Evolutionary conservation across 2,329 filamentous ascomycete genomes (phyloP).

Genomic region (Bipolaris bicolor): DNA sequence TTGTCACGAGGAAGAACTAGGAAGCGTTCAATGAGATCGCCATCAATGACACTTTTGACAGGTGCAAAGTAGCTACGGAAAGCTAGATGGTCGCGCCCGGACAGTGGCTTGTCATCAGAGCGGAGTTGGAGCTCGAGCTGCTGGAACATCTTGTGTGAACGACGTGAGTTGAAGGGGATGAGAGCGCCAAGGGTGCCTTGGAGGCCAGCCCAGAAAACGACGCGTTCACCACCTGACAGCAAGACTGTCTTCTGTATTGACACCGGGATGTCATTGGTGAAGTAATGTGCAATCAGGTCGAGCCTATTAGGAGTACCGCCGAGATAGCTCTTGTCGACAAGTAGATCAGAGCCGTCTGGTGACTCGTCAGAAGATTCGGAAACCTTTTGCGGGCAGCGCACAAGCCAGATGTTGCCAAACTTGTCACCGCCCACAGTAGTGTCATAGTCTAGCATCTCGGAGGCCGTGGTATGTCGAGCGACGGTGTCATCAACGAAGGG

Average conservation of each 20-base stretch:
- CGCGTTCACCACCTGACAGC: constrained; percentile 88
- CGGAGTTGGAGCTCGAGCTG: constrained; percentile 87
- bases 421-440: constrained; percentile 94
- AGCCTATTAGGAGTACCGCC: constrained; percentile 87
- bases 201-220: constrained; percentile 90
- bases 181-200: constrained; percentile 94
- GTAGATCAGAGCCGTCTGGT: constrained; percentile 85
- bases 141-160: constrained; percentile 98
- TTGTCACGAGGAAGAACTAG: constrained; percentile 82
- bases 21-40: constrained; percentile 93
- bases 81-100: constrained; percentile 92
- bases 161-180: constrained; percentile 87
- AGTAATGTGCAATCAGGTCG: constrained; percentile 86
- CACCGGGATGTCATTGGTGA: constrained; percentile 88
- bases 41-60: constrained; percentile 95
- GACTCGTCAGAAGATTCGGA: constrained; percentile 93
- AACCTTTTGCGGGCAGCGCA: constrained; percentile 83
- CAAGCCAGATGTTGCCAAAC: constrained; percentile 94
- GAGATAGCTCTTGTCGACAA: constrained; percentile 87
- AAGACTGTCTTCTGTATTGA: constrained; percentile 88
- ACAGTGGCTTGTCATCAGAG: constrained; percentile 76
- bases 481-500: constrained; percentile 92
- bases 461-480: constrained; percentile 87
- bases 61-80: constrained; percentile 96
- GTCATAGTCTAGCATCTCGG: constrained; percentile 96